A percentile compares a stretch with the other conserved stretches of the same genome.
phyloP scores from a whole-genome alignment of 1,139 yeast genomes.

The Pichia sp. region DNA sequence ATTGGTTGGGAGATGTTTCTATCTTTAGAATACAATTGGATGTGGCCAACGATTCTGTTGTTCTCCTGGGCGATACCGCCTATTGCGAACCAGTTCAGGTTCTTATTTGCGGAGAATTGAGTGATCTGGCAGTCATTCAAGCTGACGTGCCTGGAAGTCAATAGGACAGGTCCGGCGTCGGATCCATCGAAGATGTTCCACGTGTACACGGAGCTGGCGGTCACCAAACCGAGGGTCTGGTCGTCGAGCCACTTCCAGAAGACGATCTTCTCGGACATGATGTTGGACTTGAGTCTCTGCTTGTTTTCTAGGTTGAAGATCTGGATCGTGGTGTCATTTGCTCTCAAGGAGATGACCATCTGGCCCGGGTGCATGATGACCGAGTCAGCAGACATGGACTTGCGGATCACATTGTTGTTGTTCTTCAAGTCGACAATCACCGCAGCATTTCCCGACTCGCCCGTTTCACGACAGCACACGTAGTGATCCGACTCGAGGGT shows the following conservation, averaged over 20 bases:
- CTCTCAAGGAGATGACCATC: constrained; percentile 86
- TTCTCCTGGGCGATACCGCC: constrained; percentile 94
- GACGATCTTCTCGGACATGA: constrained; percentile 82
- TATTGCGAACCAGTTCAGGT: constrained; percentile 88
- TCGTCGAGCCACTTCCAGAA: constrained; percentile 93
- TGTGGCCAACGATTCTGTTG: constrained; percentile 93
- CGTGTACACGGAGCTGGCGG: constrained; percentile 66
- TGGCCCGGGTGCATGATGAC: constrained; percentile 94
- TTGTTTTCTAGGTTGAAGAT: constrained; percentile 85
- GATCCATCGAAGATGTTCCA: constrained; percentile 86
- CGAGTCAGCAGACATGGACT: constrained; percentile 95
- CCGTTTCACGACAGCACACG: constrained; percentile 81
- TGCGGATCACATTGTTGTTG: constrained; percentile 70
- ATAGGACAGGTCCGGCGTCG: constrained; percentile 70
- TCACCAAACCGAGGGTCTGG: constrained; percentile 74
- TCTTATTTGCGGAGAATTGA: constrained; percentile 79
- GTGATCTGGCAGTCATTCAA: constrained; percentile 84
- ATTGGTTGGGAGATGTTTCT: constrained; percentile 94
- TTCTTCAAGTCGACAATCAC: constrained; percentile 85
- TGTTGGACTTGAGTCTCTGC: constrained; percentile 84
- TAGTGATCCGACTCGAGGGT: constrained; percentile 90
- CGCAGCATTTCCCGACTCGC: constrained; percentile 76
- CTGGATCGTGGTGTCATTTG: constrained; percentile 94
- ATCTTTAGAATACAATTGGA: constrained; percentile 83
- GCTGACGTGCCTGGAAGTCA: constrained; percentile 80